Evolutionary conservation across 768 basidiomycete genomes (phyloP).

Genomic region (Pulveroboletus ravenelii): DNA sequence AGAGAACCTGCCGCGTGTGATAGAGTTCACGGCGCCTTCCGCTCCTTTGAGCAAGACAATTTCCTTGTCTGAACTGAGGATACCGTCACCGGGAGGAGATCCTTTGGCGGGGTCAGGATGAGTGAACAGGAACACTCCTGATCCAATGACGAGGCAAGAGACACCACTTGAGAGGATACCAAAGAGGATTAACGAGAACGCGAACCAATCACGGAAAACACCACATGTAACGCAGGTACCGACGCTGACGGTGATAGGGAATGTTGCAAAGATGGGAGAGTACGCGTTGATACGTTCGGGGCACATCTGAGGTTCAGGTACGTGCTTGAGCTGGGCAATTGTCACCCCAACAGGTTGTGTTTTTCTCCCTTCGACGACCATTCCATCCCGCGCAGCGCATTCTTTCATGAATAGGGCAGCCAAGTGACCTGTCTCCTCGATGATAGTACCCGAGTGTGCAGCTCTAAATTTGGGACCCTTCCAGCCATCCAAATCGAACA

Average conservation of each 20-base stretch:
- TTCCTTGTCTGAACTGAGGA: slow-evolving; percentile 21
- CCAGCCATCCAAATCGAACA: slow-evolving; percentile 30
- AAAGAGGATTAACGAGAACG: slow-evolving; percentile 32
- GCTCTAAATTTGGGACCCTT: slow-evolving; percentile 32
- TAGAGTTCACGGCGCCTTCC: slow-evolving; percentile 14
- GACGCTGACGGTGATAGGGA: slow-evolving; percentile 29
- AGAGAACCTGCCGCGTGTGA: slow-evolving; percentile 31
- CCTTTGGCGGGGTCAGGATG: slow-evolving; percentile 25
- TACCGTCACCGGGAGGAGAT: slow-evolving; percentile 30
- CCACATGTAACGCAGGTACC: slow-evolving; percentile 27
- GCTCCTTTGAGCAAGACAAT: slow-evolving; percentile 27
- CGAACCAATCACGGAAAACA: slow-evolving; percentile 31
- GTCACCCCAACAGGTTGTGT: slow-evolving; percentile 26
- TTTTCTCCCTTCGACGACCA: slow-evolving; percentile 21
- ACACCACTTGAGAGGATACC: slow-evolving; percentile 31
- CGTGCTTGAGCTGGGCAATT: slow-evolving; percentile 22
- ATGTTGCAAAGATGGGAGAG: slow-evolving; percentile 24
- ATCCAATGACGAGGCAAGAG: slow-evolving; percentile 32
- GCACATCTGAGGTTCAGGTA: slow-evolving; percentile 12
- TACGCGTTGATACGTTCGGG: slow-evolving; percentile 19
- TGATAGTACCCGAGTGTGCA: slow-evolving; percentile 29
- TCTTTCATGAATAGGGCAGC: slow-evolving; percentile 28
- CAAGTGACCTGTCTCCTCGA: slow-evolving; percentile 30
- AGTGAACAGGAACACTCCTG: slow-evolving; percentile 25
- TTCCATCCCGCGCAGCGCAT: slow-evolving; percentile 11